Conservation (phyloP, 2,329 filamentous ascomycete species). For the Aspergillus tubingensis region DNA sequence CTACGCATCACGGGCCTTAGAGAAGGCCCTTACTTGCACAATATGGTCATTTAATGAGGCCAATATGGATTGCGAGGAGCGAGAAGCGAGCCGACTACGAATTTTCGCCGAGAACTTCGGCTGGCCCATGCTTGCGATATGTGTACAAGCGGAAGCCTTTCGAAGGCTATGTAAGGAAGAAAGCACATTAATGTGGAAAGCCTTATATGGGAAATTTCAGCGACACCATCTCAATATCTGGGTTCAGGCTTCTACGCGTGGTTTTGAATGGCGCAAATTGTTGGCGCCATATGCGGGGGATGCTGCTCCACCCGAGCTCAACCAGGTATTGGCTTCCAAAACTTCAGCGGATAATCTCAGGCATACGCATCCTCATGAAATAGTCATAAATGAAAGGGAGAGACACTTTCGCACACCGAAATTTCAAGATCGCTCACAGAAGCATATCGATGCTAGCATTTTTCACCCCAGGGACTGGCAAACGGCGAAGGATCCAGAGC, state of each 20-base stretch:
- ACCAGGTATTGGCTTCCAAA: neutral
- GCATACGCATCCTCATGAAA: conserved; percentile 18
- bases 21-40: neutral
- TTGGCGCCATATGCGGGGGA: conserved; percentile 15
- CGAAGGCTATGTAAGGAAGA: conserved; percentile 13
- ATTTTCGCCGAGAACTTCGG: conserved; percentile 18
- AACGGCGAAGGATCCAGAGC: too few relatives aligned
- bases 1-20: neutral
- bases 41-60: neutral
- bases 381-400: conserved; percentile 4
- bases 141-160: conserved; percentile 29
- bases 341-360: neutral
- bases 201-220: conserved; percentile 18
- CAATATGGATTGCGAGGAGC: neutral
- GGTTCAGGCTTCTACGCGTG: conserved; percentile 26
- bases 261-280: conserved; percentile 27
- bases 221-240: conserved; percentile 27
- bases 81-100: neutral
- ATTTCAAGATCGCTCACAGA: conserved; percentile 15
- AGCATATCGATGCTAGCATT: conserved; percentile 15
- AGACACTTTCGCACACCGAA: conserved; percentile 7
- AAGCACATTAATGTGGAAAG: conserved; percentile 17
- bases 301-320: conserved; percentile 4
- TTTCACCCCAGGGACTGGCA: conserved; percentile 14
- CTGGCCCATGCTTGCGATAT: conserved; percentile 32